These are phyloP conservation scores for Incumbomyces lentus DNA, from an alignment of 2,329 filamentous ascomycete genomes.

Conservation along the genomic window DNA sequence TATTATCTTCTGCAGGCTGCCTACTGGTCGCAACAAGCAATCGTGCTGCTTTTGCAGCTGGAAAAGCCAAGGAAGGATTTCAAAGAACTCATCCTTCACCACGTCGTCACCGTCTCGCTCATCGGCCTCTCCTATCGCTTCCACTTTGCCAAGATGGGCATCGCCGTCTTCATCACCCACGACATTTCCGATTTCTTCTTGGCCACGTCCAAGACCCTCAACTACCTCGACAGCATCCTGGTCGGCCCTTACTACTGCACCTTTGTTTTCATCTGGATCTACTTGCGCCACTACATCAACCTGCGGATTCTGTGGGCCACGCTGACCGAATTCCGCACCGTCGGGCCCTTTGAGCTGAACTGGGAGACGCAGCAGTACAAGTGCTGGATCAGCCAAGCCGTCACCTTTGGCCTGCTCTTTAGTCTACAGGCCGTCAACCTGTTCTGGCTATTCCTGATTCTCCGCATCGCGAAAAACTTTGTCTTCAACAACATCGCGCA, in stretches of 20 bases:
- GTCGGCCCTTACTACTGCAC: slow-evolving; percentile 66
- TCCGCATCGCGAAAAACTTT: slow-evolving; percentile 24
- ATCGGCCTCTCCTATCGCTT: slow-evolving; percentile 78
- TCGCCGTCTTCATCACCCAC: slow-evolving; percentile 80
- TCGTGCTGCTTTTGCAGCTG: slow-evolving; percentile 69
- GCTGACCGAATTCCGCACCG: slow-evolving; percentile 26
- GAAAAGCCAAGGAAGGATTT: slow-evolving; percentile 87
- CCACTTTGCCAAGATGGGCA: slow-evolving; percentile 83
- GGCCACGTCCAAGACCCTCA: slow-evolving; percentile 74
- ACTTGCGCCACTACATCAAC: slow-evolving; percentile 62
- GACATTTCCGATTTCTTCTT: slow-evolving; percentile 88
- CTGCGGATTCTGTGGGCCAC: slow-evolving; percentile 25
- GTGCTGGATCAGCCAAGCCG: slow-evolving; percentile 25
- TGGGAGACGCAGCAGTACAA: slow-evolving; percentile 30
- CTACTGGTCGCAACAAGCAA: slow-evolving; percentile 82
- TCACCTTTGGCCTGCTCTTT: slow-evolving; percentile 25
- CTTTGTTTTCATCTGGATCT: slow-evolving; percentile 72
- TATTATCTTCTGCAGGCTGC: slow-evolving; percentile 84
- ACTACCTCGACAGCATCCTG: slow-evolving; percentile 67
- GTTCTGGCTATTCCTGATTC: slow-evolving; percentile 26
- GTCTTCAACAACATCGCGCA: slow-evolving; percentile 22
- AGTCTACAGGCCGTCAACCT: slow-evolving; percentile 26
- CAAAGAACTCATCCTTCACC: slow-evolving; percentile 76
- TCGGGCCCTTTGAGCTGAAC: slow-evolving; percentile 26
- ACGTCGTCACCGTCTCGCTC: slow-evolving; percentile 68